Conservation (phyloP, 2,329 filamentous ascomycete species). For the Thielaviopsis musarum region DNA sequence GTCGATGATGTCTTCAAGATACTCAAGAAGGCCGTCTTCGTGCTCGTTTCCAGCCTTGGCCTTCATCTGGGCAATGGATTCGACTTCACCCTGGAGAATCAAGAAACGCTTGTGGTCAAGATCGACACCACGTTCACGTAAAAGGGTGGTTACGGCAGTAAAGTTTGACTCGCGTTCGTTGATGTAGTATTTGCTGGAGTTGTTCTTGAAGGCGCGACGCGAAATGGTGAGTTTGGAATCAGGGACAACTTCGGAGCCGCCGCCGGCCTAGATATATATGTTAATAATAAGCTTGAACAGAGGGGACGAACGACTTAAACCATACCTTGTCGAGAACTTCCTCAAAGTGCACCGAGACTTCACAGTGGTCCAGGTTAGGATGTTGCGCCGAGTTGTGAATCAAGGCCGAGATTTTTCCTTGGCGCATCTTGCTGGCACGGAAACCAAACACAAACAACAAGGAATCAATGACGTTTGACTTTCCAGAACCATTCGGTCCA, state of each 20-base stretch:
- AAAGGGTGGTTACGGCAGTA: conserved; percentile 71
- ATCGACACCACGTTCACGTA: conserved; percentile 80
- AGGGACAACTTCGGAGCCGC: conserved; percentile 59
- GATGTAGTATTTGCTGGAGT: conserved; percentile 96
- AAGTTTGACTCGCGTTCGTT: conserved; percentile 81
- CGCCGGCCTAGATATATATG: conserved; percentile 37
- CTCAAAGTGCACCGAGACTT: conserved; percentile 92
- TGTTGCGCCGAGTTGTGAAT: conserved; percentile 91
- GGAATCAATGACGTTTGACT: conserved; percentile 97
- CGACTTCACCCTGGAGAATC: conserved; percentile 92
- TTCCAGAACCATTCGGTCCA: conserved; percentile 92
- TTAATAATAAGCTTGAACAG: conserved; percentile 13
- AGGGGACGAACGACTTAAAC: conserved; percentile 1
- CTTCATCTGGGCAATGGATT: conserved; percentile 99
- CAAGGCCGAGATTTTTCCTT: conserved; percentile 92
- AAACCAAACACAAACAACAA: conserved; percentile 98
- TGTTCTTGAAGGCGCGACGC: conserved; percentile 90
- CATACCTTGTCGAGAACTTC: conserved; percentile 73
- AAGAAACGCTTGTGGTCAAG: conserved; percentile 96
- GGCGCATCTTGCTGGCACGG: conserved; percentile 96
- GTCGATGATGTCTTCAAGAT: conserved; percentile 95
- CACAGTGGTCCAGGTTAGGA: conserved; percentile 75
- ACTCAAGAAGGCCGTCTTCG: conserved; percentile 89
- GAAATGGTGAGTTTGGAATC: conserved; percentile 78
- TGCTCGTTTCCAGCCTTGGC: conserved; percentile 88